Base-by-base conservation (phyloP, 176 grass and related monocot genomes). In the Aegilops bicornis region DNA sequence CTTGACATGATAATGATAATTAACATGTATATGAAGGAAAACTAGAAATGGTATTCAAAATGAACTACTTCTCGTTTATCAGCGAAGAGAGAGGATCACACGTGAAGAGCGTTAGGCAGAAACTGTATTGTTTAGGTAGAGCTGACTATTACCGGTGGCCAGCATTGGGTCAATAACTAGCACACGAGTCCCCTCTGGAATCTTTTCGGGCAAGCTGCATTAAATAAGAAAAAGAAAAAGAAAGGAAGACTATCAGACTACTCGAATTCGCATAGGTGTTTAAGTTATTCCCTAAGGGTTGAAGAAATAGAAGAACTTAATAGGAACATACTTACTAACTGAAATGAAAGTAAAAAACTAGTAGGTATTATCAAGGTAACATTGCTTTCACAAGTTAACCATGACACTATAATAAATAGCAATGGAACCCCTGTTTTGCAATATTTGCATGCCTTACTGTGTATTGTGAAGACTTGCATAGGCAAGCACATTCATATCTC, bases 161-260 rank as follows among this genome's bases (percentile, higher is more conserved):
- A 99, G 85, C 97, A 99, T 96, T 73, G 97, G 97, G 84, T 99
- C 94, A 72, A 99, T 87, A 90, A 94, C 87, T 88, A 99, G 83
- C 79, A 91, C 83, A 83, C 90, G 94, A 81, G 90, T 76, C n/a
- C 90, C 94, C 60, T 94, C 90, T 43, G 97, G 85, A 87, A 99
- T 92, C 20, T 79, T 92, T 84, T 96, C 89, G 73, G 97, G 97
- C 76, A 99, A 89, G 33, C 97, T 99, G 89, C 82, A 89, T 84
- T 86, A 88, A 82, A 82, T 32, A 33, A 75, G 67, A 64, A 7
- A 27, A 45, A 52, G 73, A 20, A 54, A 56, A 30, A 58, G 3
- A 78, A 79, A 43, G 7, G 27, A 76, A 22, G 1, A 29, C 11
- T 72, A 76, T 14, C 11, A 4, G 45, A 67, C 20, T 43, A 82